Evolutionary conservation across 1,139 yeast species (phyloP).

Genomic region (Candida mesenterica): DNA sequence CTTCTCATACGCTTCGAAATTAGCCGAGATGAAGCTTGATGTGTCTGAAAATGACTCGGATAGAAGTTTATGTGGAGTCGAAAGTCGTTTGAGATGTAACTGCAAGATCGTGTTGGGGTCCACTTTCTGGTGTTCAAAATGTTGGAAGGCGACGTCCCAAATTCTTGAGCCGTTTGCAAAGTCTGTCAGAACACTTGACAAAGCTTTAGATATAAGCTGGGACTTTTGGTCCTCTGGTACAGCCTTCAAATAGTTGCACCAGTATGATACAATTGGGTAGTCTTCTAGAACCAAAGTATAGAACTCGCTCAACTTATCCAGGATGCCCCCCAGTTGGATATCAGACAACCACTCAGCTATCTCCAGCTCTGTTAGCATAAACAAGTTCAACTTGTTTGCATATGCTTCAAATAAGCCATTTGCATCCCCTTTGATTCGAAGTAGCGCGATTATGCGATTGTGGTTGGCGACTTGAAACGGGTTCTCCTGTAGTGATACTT

Average conservation of each 20-base stretch:
- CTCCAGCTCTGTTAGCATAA: constrained; percentile 22
- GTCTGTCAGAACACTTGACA: constrained; percentile 17
- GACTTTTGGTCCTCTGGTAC: background rate
- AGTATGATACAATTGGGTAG: constrained; percentile 15
- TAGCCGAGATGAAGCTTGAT: constrained; percentile 42
- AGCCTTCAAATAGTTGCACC: background rate
- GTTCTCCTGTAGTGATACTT: constrained; percentile 8
- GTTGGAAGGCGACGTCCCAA: constrained; percentile 30
- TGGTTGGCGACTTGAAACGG: constrained; percentile 19
- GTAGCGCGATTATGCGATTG: constrained; percentile 19
- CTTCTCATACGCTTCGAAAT: constrained; percentile 33
- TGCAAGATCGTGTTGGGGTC: constrained; percentile 12
- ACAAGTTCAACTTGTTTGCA: constrained; percentile 20
- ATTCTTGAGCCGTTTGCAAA: constrained; percentile 32
- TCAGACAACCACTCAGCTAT: constrained; percentile 28
- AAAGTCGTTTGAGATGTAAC: constrained; percentile 35
- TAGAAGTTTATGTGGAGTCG: constrained; percentile 42
- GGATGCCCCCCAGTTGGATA: too few relatives aligned
- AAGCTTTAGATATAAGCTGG: background rate
- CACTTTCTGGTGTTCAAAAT: constrained; percentile 8
- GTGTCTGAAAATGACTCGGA: constrained; percentile 42
- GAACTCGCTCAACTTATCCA: constrained; percentile 9
- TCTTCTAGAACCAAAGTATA: constrained; percentile 9
- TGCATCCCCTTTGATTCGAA: constrained; percentile 11
- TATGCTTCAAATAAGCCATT: constrained; percentile 18